Conservation (phyloP, 2,329 filamentous ascomycete genomes). For the Alternaria atra region DNA sequence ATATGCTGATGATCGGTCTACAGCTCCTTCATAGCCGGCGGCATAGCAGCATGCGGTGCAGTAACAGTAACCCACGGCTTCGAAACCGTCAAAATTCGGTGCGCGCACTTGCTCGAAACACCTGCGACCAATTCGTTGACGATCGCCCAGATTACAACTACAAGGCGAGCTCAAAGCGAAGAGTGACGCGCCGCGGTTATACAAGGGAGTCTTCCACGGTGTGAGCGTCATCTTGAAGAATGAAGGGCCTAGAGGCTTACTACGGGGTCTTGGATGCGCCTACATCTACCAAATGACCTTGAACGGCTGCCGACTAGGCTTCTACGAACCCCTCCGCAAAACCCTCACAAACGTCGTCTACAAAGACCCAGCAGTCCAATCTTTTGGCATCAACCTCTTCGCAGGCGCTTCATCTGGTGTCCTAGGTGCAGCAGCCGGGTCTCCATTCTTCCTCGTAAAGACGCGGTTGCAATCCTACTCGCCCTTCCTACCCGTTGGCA, state of each 20-base stretch:
- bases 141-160: constrained; percentile 77
- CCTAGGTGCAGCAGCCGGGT: constrained; percentile 89
- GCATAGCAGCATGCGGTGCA: constrained; percentile 94
- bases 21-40: constrained; percentile 92
- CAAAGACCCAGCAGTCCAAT: constrained; percentile 78
- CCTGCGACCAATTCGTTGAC: constrained; percentile 28
- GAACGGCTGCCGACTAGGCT: constrained; percentile 94
- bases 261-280: constrained; percentile 89
- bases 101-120: constrained; percentile 43
- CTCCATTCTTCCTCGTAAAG: constrained; percentile 97
- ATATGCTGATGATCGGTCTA: constrained; percentile 5
- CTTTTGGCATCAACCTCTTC: constrained; percentile 90
- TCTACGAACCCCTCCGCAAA: constrained; percentile 93
- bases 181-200: constrained; percentile 83
- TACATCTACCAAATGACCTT: constrained; percentile 97
- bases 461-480: constrained; percentile 94
- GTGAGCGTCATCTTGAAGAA: constrained; percentile 89
- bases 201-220: constrained; percentile 90
- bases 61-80: constrained; percentile 98
- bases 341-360: constrained; percentile 74
- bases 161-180: constrained; percentile 94
- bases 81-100: constrained; percentile 99
- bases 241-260: constrained; percentile 84
- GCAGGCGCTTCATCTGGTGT: constrained; percentile 89
- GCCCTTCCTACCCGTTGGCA: constrained; percentile 90